Evolutionary conservation across 179 eudicot genomes (phyloP), one percentile per base, ranked within the genome.

Genomic region (Spinacia oleracea): DNA sequence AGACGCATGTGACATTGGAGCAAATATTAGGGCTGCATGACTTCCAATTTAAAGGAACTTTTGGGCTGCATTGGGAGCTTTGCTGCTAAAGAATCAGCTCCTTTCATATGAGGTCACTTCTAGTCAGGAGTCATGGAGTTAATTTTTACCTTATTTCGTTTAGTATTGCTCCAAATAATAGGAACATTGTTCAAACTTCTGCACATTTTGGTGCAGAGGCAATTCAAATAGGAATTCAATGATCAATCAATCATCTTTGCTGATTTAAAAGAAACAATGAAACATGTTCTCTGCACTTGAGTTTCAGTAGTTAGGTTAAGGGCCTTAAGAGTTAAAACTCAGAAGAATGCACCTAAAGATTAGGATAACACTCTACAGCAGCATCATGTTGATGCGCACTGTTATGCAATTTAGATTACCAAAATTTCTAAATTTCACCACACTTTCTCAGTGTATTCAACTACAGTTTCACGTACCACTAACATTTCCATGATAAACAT

Each of bases 31-130:
- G 85, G 94, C 98, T 31, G 97, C 96, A 42, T 92, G 98, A 97
- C 91, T 92, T 40, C 92, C 91, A 8, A 92, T 94, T 92, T 89
- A 91, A 45, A 83, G 98, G 75, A 92, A 87, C n/a, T n/a, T n/a
- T 48, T 90, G 97, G 97, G 97, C 32, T 95, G 70, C 89, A 90
- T 83, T 94, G 96, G 96, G 96, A 93, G 89, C 70, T 81, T 94
- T 65, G 90, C 87, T 71, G 96, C 94, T 7, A 92, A 89, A 86
- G 84, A 87, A 86, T 29, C 97, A 92, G 50, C 94, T 94, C 46
- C 90, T 92, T 50, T 94, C 96, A 35, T 92, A 91, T 75, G 93
- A 92, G 81, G 77, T 89, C 67, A 92, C 96, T 15, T 83, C 85
- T 63, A 90, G 98, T 2, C 31, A 9, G 4, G 12, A 58, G 56